Conservation (phyloP, 176 grass and related monocot species). For the Carex myosuroides region DNA sequence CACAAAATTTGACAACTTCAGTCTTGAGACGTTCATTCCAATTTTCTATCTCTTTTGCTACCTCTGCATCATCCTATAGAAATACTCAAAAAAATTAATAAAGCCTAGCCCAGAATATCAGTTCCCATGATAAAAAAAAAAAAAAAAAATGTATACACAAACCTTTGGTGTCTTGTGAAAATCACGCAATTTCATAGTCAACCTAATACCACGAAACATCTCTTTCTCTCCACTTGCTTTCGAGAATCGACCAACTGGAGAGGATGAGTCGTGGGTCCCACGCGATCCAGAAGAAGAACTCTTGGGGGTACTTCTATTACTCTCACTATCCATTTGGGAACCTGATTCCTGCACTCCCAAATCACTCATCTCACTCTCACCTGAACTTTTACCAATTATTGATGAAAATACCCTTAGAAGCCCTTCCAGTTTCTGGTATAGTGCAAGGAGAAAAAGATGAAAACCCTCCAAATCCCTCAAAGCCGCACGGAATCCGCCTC, state of each 20-base stretch:
- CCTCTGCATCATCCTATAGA: conserved; percentile 57
- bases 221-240: conserved; percentile 52
- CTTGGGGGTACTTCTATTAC: conserved; percentile 26
- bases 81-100: not conserved
- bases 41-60: conserved; percentile 69
- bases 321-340: not conserved
- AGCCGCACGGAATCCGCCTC: conserved; percentile 84
- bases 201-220: conserved; percentile 48
- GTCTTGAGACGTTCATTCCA: conserved; percentile 69
- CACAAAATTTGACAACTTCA: conserved; percentile 85
- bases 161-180: conserved; percentile 78
- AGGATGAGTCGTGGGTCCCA: conserved; percentile 67
- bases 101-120: not conserved
- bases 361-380: conserved; percentile 57
- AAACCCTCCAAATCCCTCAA: conserved; percentile 81
- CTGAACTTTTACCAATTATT: conserved; percentile 62
- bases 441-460: conserved; percentile 80
- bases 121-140: not conserved
- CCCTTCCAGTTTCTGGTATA: conserved; percentile 89
- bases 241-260: conserved; percentile 56
- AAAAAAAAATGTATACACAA: not conserved
- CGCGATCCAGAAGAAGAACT: conserved; percentile 49
- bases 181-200: conserved; percentile 91
- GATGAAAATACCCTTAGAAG: conserved; percentile 64
- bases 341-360: conserved; percentile 41